Evolutionary conservation across 352 stramenopile species (phyloP).

Genomic region (Phytophthora megakarya): DNA sequence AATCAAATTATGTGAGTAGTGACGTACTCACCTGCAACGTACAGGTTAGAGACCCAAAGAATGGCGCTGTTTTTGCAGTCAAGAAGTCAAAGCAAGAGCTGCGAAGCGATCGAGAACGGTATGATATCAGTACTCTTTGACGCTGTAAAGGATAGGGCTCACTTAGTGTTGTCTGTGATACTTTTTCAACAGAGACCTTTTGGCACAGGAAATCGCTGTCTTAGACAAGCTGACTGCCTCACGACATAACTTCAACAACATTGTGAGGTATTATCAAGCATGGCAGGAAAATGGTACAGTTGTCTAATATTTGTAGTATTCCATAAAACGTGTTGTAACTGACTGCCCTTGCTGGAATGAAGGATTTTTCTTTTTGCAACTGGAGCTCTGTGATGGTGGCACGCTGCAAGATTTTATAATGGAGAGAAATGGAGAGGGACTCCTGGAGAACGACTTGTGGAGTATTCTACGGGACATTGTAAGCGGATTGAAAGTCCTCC

Average conservation of each 20-base stretch:
- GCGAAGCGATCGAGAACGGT: slow-evolving; percentile 80
- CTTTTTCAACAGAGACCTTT: slow-evolving; percentile 45
- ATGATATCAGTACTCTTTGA: slow-evolving; percentile 1
- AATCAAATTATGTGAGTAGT: slow-evolving; percentile 1
- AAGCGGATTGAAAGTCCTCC: slow-evolving; percentile 86
- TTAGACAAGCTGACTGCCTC: slow-evolving; percentile 47
- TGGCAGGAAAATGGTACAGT: slow-evolving; percentile 89
- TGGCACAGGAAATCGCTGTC: slow-evolving; percentile 69
- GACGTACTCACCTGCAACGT: slow-evolving; percentile 9
- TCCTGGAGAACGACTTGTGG: slow-evolving; percentile 76
- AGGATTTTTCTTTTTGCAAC: slow-evolving; percentile 94
- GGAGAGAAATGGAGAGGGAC: slow-evolving; percentile 25
- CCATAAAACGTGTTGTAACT: not conserved
- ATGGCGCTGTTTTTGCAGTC: slow-evolving; percentile 59
- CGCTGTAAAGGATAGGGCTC: not conserved
- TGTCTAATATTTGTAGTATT: not conserved
- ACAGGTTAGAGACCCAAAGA: slow-evolving; percentile 46
- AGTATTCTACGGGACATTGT: slow-evolving; percentile 74
- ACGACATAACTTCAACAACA: slow-evolving; percentile 68
- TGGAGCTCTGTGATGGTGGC: slow-evolving; percentile 91
- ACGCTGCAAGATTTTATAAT: slow-evolving; percentile 82
- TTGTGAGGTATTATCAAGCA: slow-evolving; percentile 95
- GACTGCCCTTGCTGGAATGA: not conserved
- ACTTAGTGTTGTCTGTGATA: slow-evolving; percentile 2
- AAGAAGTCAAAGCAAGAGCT: slow-evolving; percentile 84